These are phyloP conservation scores for Papiliotrema fonsecae DNA, from an alignment of 1,284 basidiomycete genomes.

Conservation along the genomic window DNA sequence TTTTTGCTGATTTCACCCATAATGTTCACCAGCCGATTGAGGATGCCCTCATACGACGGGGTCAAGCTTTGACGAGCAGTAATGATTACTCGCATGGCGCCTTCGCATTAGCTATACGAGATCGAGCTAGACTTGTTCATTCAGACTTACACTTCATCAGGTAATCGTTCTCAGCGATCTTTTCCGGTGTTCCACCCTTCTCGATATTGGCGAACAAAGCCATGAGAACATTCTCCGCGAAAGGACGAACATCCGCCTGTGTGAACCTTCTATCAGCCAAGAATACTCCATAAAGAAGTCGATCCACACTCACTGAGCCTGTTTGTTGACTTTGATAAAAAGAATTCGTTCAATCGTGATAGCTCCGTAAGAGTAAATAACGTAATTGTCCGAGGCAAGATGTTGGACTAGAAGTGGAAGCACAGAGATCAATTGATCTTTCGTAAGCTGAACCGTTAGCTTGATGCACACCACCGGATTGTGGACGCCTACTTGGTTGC, in stretches of 20 bases:
- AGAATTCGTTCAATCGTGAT: slow-evolving; percentile 79
- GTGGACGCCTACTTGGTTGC: slow-evolving; percentile 68
- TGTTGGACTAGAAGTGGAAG: slow-evolving; percentile 84
- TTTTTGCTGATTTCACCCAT: slow-evolving; percentile 87
- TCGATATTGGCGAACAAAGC: slow-evolving; percentile 79
- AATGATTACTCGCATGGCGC: slow-evolving; percentile 87
- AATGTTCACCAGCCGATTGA: slow-evolving; percentile 73
- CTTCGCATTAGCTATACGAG: slow-evolving; percentile 49
- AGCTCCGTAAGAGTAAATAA: slow-evolving; percentile 60
- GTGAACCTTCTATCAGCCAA: slow-evolving; percentile 64
- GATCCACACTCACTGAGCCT: slow-evolving; percentile 57
- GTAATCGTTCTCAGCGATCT: slow-evolving; percentile 96
- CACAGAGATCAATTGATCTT: slow-evolving; percentile 87
- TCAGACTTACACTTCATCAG: slow-evolving; percentile 82
- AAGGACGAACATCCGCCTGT: slow-evolving; percentile 77
- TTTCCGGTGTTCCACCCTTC: slow-evolving; percentile 76
- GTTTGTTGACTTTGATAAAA: slow-evolving; percentile 72
- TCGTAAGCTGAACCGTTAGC: slow-evolving; percentile 64
- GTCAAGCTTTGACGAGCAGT: slow-evolving; percentile 76
- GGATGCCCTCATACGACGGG: slow-evolving; percentile 62
- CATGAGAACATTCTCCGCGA: slow-evolving; percentile 69
- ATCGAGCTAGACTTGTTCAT: background rate
- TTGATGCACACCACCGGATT: background rate
- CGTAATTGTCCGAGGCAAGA: slow-evolving; percentile 73
- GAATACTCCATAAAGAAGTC: background rate